A percentile compares a stretch with the other conserved stretches of the same genome.
phyloP scores from a whole-genome alignment of 805 yeast genomes.

The Saccharomycopsis sp. region DNA sequence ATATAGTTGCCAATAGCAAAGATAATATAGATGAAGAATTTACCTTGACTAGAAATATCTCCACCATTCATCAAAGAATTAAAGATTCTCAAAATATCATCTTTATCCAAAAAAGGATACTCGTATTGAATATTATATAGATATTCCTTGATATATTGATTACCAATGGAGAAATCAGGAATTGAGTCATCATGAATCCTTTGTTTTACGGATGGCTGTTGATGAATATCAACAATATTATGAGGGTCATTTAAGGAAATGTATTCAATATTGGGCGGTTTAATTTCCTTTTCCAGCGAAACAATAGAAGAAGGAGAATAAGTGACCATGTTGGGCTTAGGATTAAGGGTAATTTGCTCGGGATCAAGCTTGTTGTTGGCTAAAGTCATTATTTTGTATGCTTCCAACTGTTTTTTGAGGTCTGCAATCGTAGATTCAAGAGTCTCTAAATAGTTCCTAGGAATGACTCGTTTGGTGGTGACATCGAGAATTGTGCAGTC shows the following conservation, averaged over 20 bases:
- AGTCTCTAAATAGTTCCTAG: conserved; percentile 34
- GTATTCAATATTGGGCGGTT: too few relatives aligned
- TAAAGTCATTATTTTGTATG: too few relatives aligned
- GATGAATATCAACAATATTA: too few relatives aligned
- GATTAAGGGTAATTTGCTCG: too few relatives aligned
- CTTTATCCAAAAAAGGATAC: conserved; percentile 28
- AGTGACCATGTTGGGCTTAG: too few relatives aligned
- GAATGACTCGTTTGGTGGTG: conserved; percentile 37
- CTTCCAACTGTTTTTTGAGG: conserved; percentile 1
- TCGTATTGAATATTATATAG: conserved; percentile 26
- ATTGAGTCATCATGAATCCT: too few relatives aligned
- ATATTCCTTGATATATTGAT: conserved; percentile 20
- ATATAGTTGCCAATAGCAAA: conserved; percentile 26
- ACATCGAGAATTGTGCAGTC: conserved; percentile 39
- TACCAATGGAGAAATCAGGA: conserved; percentile 18
- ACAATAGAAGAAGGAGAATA: too few relatives aligned
- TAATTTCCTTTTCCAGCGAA: too few relatives aligned
- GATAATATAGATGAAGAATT: conserved; percentile 26
- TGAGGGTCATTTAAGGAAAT: too few relatives aligned
- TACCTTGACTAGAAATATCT: conserved; percentile 17
- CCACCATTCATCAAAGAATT: conserved; percentile 19
- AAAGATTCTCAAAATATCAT: conserved; percentile 19
- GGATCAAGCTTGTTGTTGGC: neutral
- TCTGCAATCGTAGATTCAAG: conserved; percentile 28
- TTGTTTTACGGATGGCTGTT: too few relatives aligned